Percentiles rank a stretch among this genome's conserved stretches.
Conservation (phyloP, 306 rosid species). For the Acacia confusa region DNA sequence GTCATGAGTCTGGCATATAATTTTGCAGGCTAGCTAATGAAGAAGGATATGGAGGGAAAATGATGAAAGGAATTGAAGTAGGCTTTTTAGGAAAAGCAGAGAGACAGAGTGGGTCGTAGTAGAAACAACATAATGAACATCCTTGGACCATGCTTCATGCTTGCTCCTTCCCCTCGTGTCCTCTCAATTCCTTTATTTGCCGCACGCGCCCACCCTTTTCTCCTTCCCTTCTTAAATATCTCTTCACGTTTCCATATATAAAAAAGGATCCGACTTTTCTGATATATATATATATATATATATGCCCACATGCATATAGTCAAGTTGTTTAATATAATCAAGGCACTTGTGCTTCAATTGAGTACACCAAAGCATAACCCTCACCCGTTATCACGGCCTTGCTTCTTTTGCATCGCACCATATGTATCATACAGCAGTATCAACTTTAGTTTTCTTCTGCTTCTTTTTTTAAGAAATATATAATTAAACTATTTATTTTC, state of each 20-base stretch:
- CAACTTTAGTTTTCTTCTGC: background rate
- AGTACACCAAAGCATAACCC: too few relatives aligned
- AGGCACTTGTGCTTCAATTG: too few relatives aligned
- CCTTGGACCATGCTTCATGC: slow-evolving; percentile 26
- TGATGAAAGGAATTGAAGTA: background rate
- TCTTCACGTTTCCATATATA: background rate
- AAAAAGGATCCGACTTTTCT: too few relatives aligned
- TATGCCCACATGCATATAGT: too few relatives aligned
- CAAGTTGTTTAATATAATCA: too few relatives aligned
- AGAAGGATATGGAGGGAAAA: background rate
- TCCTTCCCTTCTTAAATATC: background rate
- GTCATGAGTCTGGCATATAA: background rate
- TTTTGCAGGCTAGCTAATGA: too few relatives aligned
- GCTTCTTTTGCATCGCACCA: background rate
- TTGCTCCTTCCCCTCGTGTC: slow-evolving; percentile 37
- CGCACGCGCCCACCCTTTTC: background rate
- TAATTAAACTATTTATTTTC: too few relatives aligned
- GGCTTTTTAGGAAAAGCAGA: slow-evolving; percentile 36
- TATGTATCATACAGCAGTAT: background rate
- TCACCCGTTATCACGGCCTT: background rate
- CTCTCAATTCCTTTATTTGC: background rate
- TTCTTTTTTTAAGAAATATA: too few relatives aligned
- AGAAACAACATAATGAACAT: slow-evolving; percentile 39
- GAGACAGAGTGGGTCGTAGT: slow-evolving; percentile 40
- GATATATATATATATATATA: too few relatives aligned